Evolutionary conservation across 2,329 filamentous ascomycete genomes (phyloP), one percentile per base, ranked within the genome.

Genomic region (Pseudonectria buxi): DNA sequence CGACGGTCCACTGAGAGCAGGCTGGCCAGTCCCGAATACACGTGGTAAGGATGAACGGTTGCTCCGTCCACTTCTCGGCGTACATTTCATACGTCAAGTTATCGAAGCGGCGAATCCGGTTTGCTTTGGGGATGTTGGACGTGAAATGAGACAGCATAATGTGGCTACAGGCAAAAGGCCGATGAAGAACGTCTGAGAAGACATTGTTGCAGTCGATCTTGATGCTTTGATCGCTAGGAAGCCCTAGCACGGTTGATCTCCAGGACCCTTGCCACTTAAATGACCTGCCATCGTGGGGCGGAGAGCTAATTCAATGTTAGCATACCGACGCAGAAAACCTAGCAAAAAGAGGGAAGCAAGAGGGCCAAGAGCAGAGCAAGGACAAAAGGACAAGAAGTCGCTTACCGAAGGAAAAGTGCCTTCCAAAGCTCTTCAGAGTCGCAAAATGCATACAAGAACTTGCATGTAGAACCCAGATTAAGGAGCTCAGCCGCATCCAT

Each of bases 391-490:
- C 18, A 22, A 22, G 18, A 6, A 9, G 9, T 9, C 9, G 18
- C 86, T 77, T 79, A 95, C 88, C 78, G 75, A 45, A 94, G 71
- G 52, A 90, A 94, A 14, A 95, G 61, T 13, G 79, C 62, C 61
- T 92, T 89, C 90, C 90, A 96, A 25, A 95, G 59, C 51, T 96
- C 90, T 45, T 95, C 90, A 31, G 78, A 78, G 32, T 81, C 72
- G 36, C 82, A 84, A 56, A 90, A 94, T 2, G 88, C 89, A 68
- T 88, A 90, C 12, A 96, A 64, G 35, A 86, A 88, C 57, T 80
- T 86, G 68, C 89, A 95, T 6, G 88, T 84, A 36, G 75, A 74
- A 7, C 87, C 86, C 28, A 96, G 64, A 7, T 62, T 64, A 37
- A 81, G 61, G 34, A 96, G 64, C 34, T 71, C 67, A 9, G 59